These are phyloP conservation scores for Gonapodya sp. DNA, from an alignment of 192 early-diverging fungal species.

Conservation along the genomic window DNA sequence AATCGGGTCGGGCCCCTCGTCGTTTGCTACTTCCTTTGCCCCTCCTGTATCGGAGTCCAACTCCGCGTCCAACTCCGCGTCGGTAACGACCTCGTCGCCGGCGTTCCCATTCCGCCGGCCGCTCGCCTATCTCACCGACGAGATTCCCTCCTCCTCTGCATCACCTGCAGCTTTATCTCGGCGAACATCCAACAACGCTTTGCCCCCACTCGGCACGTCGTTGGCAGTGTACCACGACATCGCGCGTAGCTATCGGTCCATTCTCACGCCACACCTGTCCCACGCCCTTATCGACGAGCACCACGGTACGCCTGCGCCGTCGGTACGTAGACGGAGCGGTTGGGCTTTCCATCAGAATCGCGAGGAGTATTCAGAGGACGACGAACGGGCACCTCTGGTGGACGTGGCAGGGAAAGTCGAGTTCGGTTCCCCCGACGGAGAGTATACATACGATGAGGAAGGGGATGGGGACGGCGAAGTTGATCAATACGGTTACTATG, in stretches of 20 bases:
- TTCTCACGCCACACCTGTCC: background rate
- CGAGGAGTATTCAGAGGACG: background rate
- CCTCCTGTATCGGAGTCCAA: background rate
- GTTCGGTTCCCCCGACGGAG: background rate
- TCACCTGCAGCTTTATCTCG: too few species aligned
- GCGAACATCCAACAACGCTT: background rate
- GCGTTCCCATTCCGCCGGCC: background rate
- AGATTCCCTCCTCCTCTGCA: background rate
- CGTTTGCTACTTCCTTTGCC: background rate
- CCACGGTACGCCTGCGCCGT: background rate
- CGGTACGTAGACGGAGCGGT: background rate
- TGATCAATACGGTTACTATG: background rate
- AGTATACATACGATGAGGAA: background rate
- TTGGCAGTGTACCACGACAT: background rate
- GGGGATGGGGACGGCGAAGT: background rate
- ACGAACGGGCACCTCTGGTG: background rate
- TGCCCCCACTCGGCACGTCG: background rate
- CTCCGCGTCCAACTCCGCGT: background rate
- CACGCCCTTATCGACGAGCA: background rate
- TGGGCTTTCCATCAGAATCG: background rate
- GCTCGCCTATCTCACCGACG: background rate
- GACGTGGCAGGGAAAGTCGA: background rate
- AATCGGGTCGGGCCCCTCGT: background rate
- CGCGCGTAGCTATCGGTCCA: background rate
- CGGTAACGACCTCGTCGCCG: background rate